A percentile compares a stretch with the other conserved stretches of the same genome.
Conservation (phyloP, 1,139 yeast species). For the Debaryomyces nepalensis region DNA sequence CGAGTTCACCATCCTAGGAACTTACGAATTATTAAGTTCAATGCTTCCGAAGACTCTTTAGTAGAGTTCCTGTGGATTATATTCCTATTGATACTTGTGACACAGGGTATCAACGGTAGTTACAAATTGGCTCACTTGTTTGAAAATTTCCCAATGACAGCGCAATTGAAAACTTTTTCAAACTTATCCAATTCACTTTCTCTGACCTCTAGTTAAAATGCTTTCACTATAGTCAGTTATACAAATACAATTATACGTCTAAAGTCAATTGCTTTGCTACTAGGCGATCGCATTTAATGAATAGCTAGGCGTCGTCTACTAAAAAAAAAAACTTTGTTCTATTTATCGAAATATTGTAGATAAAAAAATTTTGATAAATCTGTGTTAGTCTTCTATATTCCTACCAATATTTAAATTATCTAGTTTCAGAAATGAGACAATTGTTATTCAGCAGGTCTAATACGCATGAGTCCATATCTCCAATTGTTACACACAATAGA, state of each 20-base stretch:
- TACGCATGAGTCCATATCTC: slow-evolving; percentile 5
- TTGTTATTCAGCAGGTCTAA: slow-evolving; percentile 1
- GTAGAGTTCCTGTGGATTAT: no score
- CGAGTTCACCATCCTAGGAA: slow-evolving; percentile 20
- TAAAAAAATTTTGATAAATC: slow-evolving; percentile 5
- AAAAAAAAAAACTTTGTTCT: slow-evolving; percentile 1
- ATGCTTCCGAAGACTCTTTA: no score
- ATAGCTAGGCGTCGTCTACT: background rate
- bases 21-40: no score
- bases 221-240: no score
- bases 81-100: no score
- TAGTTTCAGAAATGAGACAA: slow-evolving; percentile 5
- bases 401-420: slow-evolving; percentile 3
- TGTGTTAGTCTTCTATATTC: slow-evolving; percentile 3
- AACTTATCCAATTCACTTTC: background rate
- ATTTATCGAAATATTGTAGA: background rate
- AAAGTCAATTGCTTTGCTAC: slow-evolving; percentile 1
- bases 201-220: no score
- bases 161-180: slow-evolving; percentile 3
- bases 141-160: background rate
- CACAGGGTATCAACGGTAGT: background rate
- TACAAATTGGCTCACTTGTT: background rate
- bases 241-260: background rate
- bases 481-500: slow-evolving; percentile 1
- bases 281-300: background rate